phyloP scores from a whole-genome alignment of 2,329 filamentous ascomycete genomes.

The Akanthomyces muscarius region DNA sequence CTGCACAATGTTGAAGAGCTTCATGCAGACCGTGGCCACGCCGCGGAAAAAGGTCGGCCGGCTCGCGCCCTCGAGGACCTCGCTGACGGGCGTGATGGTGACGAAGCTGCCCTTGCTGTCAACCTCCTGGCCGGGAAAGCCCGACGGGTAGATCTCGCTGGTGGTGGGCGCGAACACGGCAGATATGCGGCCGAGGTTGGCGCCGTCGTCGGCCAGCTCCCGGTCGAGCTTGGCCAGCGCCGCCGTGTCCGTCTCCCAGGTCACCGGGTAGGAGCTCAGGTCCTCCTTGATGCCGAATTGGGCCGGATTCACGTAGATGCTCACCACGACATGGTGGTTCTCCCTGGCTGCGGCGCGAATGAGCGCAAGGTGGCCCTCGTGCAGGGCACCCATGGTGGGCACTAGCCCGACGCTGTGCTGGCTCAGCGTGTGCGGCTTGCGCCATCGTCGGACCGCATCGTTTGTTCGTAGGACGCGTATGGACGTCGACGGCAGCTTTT shows the following conservation, averaged over 20 bases:
- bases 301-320: slow-evolving; percentile 93
- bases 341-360: slow-evolving; percentile 79
- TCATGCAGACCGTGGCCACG: slow-evolving; percentile 95
- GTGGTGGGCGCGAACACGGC: slow-evolving; percentile 86
- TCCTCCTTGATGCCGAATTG: slow-evolving; percentile 92
- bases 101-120: slow-evolving; percentile 84
- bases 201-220: slow-evolving; percentile 61
- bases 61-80: slow-evolving; percentile 76
- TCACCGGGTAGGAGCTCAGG: slow-evolving; percentile 81
- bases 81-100: slow-evolving; percentile 78
- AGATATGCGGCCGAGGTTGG: slow-evolving; percentile 63
- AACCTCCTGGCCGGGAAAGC: slow-evolving; percentile 67
- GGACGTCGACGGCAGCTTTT: slow-evolving; percentile 51
- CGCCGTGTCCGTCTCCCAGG: slow-evolving; percentile 73
- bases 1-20: slow-evolving; percentile 50
- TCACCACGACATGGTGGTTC: slow-evolving; percentile 83
- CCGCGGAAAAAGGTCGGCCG: slow-evolving; percentile 94
- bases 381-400: slow-evolving; percentile 97
- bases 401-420: slow-evolving; percentile 79
- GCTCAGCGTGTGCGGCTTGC: slow-evolving; percentile 60
- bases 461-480: slow-evolving; percentile 76
- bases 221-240: slow-evolving; percentile 65
- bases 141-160: slow-evolving; percentile 79
- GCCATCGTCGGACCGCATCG: slow-evolving; percentile 64
- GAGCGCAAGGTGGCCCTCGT: slow-evolving; percentile 82